Base-by-base conservation (phyloP, 805 yeast genomes). In the Cyberlindnera bimundalis region DNA sequence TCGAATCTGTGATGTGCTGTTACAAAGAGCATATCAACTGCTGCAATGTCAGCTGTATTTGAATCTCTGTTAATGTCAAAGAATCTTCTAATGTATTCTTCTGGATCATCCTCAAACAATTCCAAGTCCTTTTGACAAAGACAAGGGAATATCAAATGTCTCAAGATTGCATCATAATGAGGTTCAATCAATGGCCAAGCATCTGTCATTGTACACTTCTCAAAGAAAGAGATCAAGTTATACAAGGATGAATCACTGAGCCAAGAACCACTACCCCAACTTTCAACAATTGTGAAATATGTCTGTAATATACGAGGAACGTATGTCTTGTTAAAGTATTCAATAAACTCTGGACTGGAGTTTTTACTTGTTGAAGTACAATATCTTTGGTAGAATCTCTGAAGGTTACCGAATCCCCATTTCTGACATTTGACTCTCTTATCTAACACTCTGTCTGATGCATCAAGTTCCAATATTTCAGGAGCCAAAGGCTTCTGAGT, bases 351-450 rank as follows among this genome's bases (percentile, higher is more conserved):
- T 16, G 71, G 73, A 50, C 52, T 44, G 53, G 60, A 23, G 48
- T 40, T 63, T 68, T 68, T 72, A 40, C 46, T 56, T 53, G 47
- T 46, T 29, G 53, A 53, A 18, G 39, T 44, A 29, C 65, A 50
- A 58, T 78, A 89, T 50, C 86, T 74, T 39, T 74, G 72, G 53
- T 84, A 81, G 15, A 89, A 66, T 51, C 91, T 74, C 52, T 74
- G 75, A 37, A 90, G 59, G 58, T 88, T 88, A 29, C 85, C 88
- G 51, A 79, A 79, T 5, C 91, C 80, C 98, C 99, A 91, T 61
- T 93, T 93, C 66, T 72, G 90, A 55, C 78, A 79, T 62, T 79
- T 91, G 58, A 69, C 81, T 74, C 82, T 67, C 53, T 54, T 70
- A 50, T 59, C 74, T 29, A 64, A 58, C 36, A 59, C 55, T 42